phyloP scores from a whole-genome alignment of 805 yeast species.

The Saturnispora hagleri region DNA sequence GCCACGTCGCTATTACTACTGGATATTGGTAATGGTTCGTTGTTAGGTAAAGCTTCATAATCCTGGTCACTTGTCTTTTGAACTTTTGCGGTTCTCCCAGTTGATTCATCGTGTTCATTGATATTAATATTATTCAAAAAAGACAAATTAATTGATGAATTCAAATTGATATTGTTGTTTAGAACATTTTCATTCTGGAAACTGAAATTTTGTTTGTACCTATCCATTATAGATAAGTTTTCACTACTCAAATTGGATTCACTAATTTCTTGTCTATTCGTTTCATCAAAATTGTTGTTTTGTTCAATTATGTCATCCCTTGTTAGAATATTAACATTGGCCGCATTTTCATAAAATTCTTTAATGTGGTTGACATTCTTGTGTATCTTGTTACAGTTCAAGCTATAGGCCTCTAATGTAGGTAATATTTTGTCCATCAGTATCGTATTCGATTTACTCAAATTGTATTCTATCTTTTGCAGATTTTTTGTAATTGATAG shows the following conservation, averaged over 20 bases:
- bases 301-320: conserved; percentile 7
- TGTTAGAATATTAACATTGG: conserved; percentile 24
- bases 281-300: neutral
- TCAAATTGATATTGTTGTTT: neutral
- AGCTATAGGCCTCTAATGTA: conserved; percentile 49
- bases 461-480: conserved; percentile 71
- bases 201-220: conserved; percentile 12
- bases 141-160: conserved; percentile 1
- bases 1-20: neutral
- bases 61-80: neutral
- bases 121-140: neutral
- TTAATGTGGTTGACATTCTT: conserved; percentile 66
- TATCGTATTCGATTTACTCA: conserved; percentile 56
- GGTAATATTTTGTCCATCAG: conserved; percentile 66
- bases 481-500: conserved; percentile 69
- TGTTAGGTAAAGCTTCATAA: neutral
- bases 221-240: conserved; percentile 5
- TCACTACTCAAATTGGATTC: neutral
- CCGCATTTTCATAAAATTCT: conserved; percentile 52
- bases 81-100: neutral
- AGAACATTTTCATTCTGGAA: neutral
- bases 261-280: neutral
- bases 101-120: conserved; percentile 11
- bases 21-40: too few species aligned
- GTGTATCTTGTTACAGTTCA: conserved; percentile 53